Conservation (phyloP, 768 basidiomycete genomes). For the Mycena rosella region DNA sequence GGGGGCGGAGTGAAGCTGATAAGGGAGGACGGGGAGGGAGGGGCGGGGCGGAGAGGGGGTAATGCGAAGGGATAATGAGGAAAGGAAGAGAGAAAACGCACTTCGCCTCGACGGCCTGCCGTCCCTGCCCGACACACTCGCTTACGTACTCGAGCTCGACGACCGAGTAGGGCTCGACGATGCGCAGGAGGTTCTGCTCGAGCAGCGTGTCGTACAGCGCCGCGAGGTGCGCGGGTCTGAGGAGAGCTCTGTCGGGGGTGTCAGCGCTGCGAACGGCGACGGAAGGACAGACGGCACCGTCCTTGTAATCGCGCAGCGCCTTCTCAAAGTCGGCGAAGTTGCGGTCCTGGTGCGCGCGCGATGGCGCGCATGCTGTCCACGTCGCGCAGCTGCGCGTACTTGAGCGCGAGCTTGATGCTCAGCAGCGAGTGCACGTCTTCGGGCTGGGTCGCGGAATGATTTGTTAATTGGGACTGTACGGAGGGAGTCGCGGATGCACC, state of each 20-base stretch:
- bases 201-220: constrained; percentile 96
- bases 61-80: too few relatives aligned
- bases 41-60: too few relatives aligned
- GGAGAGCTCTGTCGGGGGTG: constrained; percentile 77
- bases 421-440: constrained; percentile 93
- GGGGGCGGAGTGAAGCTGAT: neutral
- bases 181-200: constrained; percentile 94
- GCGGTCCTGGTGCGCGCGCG: constrained; percentile 93
- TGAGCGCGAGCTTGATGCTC: constrained; percentile 87
- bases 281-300: constrained; percentile 58
- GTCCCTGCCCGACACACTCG: constrained; percentile 86
- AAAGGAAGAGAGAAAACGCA: constrained; percentile 60
- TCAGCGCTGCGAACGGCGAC: neutral
- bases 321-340: constrained; percentile 92
- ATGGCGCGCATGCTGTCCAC: constrained; percentile 97
- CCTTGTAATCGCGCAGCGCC: constrained; percentile 87
- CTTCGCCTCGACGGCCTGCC: constrained; percentile 94
- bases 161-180: constrained; percentile 95
- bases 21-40: too few relatives aligned
- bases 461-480: too few relatives aligned
- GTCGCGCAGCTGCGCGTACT: constrained; percentile 89
- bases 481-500: constrained; percentile 86
- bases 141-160: constrained; percentile 95
- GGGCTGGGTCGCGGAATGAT: constrained; percentile 64
- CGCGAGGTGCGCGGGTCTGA: constrained; percentile 94